Evolutionary conservation across 2,329 filamentous ascomycete species (phyloP), one percentile per base, ranked within the genome.

Genomic region (Uncinocarpus reesii): DNA sequence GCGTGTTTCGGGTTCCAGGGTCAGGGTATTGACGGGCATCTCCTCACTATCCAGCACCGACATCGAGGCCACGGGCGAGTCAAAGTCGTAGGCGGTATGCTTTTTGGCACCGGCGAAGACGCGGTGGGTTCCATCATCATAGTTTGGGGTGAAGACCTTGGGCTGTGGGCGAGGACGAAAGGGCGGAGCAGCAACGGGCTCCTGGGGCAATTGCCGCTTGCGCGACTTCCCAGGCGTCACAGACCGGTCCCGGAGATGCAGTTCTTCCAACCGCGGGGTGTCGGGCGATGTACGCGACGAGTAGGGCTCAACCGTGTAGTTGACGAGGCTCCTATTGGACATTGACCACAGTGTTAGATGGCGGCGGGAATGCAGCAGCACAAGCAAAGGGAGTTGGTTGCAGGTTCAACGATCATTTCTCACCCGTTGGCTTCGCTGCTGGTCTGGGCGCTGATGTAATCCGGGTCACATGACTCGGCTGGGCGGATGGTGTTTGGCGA

Each of bases 1-100:
- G 0, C 80, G 68, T 0, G 80, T 85, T 43, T 81, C 75, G 0
- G 77, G 79, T 55, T 86, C 77, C 8, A 42, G 15, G 15, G 46
- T 48, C 23, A 48, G 13, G 4, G 23, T 40, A n/a, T 49, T 45
- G 32, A 49, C 47, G n/a, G 45, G 36, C n/a, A 35, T 24, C 20
- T 38, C 28, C 10, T 45, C 29, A 4, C 34, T 37, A 8, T 49
- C 35, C 35, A 38, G 10, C 42, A 41, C 7, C 26, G 48, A 41
- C 32, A 40, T 38, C n/a, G 48, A 50, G 18, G 42, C 35, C 4
- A 45, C 40, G 11, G 40, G 41, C 3, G 40, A 50, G 18, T 50
- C 34, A 23, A 44, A 47, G 34, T 47, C 44, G 8, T 40, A 47
- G 8, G 44, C 35, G 13, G 34, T 5, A 7, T 47, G 44, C n/a